These are phyloP conservation scores for Tanozyma kutaoensis DNA, from an alignment of 805 yeast genomes.

Conservation along the genomic window DNA sequence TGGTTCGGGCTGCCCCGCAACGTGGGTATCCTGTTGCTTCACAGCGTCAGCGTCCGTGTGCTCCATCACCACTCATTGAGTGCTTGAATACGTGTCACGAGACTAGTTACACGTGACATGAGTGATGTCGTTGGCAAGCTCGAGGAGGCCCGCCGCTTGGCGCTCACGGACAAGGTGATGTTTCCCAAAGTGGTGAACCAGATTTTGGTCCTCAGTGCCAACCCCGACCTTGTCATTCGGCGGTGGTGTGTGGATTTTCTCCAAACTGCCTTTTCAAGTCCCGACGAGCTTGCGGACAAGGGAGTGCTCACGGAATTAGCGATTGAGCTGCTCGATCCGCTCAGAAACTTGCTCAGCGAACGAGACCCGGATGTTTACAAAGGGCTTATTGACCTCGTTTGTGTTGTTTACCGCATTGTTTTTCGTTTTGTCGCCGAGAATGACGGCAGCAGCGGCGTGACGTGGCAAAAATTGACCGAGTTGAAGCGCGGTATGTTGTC, in stretches of 20 bases:
- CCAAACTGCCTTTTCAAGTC: constrained; percentile 20
- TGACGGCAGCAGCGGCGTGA: constrained; percentile 26
- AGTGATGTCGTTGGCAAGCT: constrained; percentile 10
- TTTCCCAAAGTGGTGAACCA: constrained; percentile 31
- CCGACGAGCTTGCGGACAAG: constrained; percentile 10
- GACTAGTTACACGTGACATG: too few relatives aligned
- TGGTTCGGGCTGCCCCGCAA: too few relatives aligned
- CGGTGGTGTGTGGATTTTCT: constrained; percentile 29
- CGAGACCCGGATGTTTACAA: constrained; percentile 18
- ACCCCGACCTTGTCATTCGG: constrained; percentile 20
- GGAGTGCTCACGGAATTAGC: constrained; percentile 25
- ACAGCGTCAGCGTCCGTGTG: too few relatives aligned
- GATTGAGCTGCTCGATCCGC: constrained; percentile 22
- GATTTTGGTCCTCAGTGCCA: constrained; percentile 21
- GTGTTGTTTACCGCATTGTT: constrained; percentile 29
- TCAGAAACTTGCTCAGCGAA: constrained; percentile 13
- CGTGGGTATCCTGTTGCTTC: too few relatives aligned
- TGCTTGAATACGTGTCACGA: too few relatives aligned
- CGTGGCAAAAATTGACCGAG: too few relatives aligned
- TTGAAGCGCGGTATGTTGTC: constrained; percentile 48
- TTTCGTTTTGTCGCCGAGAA: constrained; percentile 32
- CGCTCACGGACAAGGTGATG: constrained; percentile 14
- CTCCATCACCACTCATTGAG: too few relatives aligned
- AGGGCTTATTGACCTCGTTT: constrained; percentile 19
- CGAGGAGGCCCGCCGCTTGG: constrained; percentile 24